Evolutionary conservation across 805 yeast genomes (phyloP).

Genomic region (Sugiyamaella smithiae): DNA sequence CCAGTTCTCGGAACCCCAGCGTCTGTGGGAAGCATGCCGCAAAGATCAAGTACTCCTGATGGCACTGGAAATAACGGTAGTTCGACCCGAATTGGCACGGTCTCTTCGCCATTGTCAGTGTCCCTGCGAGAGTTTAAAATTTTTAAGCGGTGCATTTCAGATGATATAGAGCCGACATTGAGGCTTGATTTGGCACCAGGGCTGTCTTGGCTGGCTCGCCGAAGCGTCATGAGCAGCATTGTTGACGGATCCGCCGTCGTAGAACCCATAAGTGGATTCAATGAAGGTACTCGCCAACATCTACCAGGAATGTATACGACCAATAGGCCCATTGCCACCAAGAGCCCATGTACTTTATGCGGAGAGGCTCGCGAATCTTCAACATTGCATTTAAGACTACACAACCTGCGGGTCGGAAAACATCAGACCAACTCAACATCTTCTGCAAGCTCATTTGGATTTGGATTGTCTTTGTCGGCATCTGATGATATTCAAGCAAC

Average conservation of each 20-base stretch:
- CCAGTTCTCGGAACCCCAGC: not conserved
- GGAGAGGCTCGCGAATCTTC: conserved; percentile 71
- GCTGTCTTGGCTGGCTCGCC: conserved; percentile 57
- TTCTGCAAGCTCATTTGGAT: not conserved
- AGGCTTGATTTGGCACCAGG: conserved; percentile 63
- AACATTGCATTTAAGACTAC: conserved; percentile 74
- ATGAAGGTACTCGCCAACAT: conserved; percentile 54
- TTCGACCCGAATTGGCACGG: not conserved
- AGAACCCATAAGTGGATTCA: conserved; percentile 83
- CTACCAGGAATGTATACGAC: conserved; percentile 23
- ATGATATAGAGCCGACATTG: conserved; percentile 76
- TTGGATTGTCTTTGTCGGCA: not conserved
- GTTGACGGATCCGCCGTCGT: conserved; percentile 78
- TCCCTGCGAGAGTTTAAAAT: conserved; percentile 52
- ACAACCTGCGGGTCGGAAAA: conserved; percentile 51
- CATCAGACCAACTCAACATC: conserved; percentile 8
- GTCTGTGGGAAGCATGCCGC: not conserved
- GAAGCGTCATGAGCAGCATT: conserved; percentile 61
- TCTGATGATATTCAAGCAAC: not conserved
- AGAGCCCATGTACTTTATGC: conserved; percentile 77
- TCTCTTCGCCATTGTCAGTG: conserved; percentile 10
- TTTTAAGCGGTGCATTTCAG: conserved; percentile 61
- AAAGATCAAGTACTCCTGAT: not conserved
- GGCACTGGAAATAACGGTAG: not conserved
- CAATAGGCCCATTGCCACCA: conserved; percentile 67